phyloP scores from a whole-genome alignment of 2,329 filamentous ascomycete species.

The Dothistroma septosporum region DNA sequence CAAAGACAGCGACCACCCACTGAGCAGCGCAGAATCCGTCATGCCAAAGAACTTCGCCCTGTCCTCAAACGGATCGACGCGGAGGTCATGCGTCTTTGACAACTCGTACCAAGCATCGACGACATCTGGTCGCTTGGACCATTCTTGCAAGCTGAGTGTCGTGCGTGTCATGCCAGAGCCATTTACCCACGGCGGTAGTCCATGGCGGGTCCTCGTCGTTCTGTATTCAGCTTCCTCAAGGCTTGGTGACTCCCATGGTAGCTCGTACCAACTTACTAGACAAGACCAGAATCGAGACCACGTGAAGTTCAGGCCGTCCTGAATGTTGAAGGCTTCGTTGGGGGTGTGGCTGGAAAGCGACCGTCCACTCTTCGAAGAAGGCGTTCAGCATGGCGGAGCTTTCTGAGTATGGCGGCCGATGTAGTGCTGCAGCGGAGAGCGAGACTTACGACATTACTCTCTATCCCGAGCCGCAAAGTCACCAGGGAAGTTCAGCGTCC shows the following conservation, averaged over 20 bases:
- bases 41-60: conserved; percentile 24
- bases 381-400: conserved; percentile 45
- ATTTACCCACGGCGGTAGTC: conserved; percentile 19
- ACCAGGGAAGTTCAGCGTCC: conserved; percentile 42
- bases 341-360: conserved; percentile 35
- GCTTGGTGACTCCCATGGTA: conserved; percentile 16
- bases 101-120: conserved; percentile 40
- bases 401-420: conserved; percentile 13
- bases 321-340: conserved; percentile 48
- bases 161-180: conserved; percentile 13
- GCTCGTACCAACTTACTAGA: conserved; percentile 43
- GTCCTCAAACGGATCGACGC: conserved; percentile 32
- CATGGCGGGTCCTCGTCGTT: conserved; percentile 10
- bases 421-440: neutral
- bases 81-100: conserved; percentile 12
- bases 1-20: conserved; percentile 33
- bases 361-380: conserved; percentile 48
- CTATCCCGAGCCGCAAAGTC: conserved; percentile 45
- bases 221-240: conserved; percentile 16
- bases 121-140: conserved; percentile 44
- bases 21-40: conserved; percentile 22
- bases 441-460: conserved; percentile 31
- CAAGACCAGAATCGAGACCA: conserved; percentile 48
- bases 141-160: conserved; percentile 33
- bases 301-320: conserved; percentile 44